phyloP scores from a whole-genome alignment of 805 yeast genomes.

The Pichia cabralensis region DNA sequence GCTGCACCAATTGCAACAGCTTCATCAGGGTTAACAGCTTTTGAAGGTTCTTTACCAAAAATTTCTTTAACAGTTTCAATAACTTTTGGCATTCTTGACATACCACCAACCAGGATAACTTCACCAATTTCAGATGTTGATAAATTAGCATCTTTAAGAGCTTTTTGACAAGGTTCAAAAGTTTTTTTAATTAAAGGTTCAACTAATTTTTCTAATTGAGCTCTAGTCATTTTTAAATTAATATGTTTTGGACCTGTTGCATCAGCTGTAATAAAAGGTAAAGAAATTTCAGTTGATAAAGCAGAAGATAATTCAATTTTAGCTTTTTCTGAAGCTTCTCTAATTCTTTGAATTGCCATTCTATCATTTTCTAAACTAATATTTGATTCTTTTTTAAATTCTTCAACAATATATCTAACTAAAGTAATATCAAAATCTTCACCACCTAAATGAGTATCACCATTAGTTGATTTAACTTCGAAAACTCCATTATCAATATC shows the following conservation, averaged over 20 bases:
- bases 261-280: slow-evolving; percentile 57
- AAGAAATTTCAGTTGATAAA: slow-evolving; percentile 46
- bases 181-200: slow-evolving; percentile 58
- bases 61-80: slow-evolving; percentile 48
- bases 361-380: slow-evolving; percentile 44
- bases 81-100: slow-evolving; percentile 84
- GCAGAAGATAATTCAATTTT: slow-evolving; percentile 69
- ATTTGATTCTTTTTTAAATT: slow-evolving; percentile 45
- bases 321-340: slow-evolving; percentile 71
- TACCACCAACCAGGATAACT: slow-evolving; percentile 75
- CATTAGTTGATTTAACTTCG: slow-evolving; percentile 96
- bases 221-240: slow-evolving; percentile 47
- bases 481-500: slow-evolving; percentile 97
- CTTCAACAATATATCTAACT: slow-evolving; percentile 62
- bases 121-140: slow-evolving; percentile 60
- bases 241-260: slow-evolving; percentile 45
- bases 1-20: slow-evolving; percentile 92
- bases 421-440: slow-evolving; percentile 84
- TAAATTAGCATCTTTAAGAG: slow-evolving; percentile 65
- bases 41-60: slow-evolving; percentile 57
- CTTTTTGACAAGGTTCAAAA: slow-evolving; percentile 62
- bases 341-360: slow-evolving; percentile 59
- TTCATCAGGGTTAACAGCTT: slow-evolving; percentile 80
- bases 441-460: slow-evolving; percentile 91
- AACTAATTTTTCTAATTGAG: slow-evolving; percentile 58